Evolutionary conservation across 257 asterid genomes (phyloP).

Genomic region (Solanum sejunctum): DNA sequence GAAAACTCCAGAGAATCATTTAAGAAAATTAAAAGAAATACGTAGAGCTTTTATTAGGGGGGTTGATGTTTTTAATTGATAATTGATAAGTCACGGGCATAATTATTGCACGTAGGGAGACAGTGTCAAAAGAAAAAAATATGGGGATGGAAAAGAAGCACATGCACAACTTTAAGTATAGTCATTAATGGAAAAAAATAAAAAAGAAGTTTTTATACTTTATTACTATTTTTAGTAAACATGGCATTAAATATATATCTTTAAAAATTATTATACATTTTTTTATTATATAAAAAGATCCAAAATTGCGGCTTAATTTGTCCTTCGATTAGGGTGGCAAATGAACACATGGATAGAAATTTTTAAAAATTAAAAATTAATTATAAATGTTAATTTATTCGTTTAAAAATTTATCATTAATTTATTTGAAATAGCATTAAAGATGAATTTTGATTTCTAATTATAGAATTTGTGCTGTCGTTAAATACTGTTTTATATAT

Average conservation of each 20-base stretch:
- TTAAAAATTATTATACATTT: too few species aligned
- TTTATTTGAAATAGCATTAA: too few species aligned
- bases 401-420: too few species aligned
- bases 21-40: neutral
- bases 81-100: neutral
- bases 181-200: neutral
- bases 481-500: too few species aligned
- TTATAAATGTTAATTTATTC: too few species aligned
- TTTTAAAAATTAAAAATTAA: too few species aligned
- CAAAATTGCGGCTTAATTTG: neutral
- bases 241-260: neutral
- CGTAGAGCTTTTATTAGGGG: neutral
- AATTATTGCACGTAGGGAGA: neutral
- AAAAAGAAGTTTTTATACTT: neutral
- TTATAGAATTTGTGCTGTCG: too few species aligned
- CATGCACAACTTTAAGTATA: neutral
- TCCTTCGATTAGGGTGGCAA: too few species aligned
- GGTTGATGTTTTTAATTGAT: neutral
- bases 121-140: neutral
- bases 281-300: too few species aligned
- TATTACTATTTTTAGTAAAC: neutral
- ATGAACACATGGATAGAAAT: too few species aligned
- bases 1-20: neutral
- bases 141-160: neutral
- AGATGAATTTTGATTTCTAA: too few species aligned